Evolutionary conservation across 108 stramenopile genomes (phyloP), one percentile per base, ranked within the genome.

Genomic region (Bacterosira constricta): DNA sequence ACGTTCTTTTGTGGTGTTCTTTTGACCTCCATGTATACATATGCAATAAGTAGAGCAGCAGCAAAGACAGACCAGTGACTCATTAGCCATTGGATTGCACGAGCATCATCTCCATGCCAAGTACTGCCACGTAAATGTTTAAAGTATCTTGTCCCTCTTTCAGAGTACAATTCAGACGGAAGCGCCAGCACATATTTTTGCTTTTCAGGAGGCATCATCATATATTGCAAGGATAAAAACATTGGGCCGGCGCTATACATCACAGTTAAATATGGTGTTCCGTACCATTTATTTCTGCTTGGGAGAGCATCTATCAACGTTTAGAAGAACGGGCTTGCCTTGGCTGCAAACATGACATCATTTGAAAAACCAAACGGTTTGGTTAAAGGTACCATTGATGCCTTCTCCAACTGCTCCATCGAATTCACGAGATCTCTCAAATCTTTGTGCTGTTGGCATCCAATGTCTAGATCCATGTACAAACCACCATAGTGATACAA

Each of bases 401-500:
- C 38, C 38, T 29, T 55, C 2, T 36, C 17, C 52, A 41, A 54
- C 45, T 6, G 6, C 13, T 69, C 56, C 54, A 69, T 58, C 1
- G 45, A 23, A n/a, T 21, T 31, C 32, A 69, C 44, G 29, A 69
- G 53, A 32, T 57, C 56, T 25, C 15, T 58, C 8, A 47, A 3
- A 39, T 69, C 55, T 58, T 21, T 69, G 4, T 69, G 46, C 4
- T 46, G 3, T 36, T 37, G 68, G 27, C 68, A 69, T 3, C 56
- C 56, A 46, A 69, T 35, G 15, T 64, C 63, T 26, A 64, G 38
- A 4, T 64, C 63, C 26, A 47, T 9, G 46, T 64, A 64, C 32
- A 64, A 21, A 9, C 63, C 63, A 7, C 63, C 77, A 35, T 78
- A 65, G 36, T 63, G 52, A 55, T 78, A 63, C 44, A 78, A 35